Evolutionary conservation across 1,284 basidiomycete species (phyloP).

Genomic region (Sphaerobolus stellatus): DNA sequence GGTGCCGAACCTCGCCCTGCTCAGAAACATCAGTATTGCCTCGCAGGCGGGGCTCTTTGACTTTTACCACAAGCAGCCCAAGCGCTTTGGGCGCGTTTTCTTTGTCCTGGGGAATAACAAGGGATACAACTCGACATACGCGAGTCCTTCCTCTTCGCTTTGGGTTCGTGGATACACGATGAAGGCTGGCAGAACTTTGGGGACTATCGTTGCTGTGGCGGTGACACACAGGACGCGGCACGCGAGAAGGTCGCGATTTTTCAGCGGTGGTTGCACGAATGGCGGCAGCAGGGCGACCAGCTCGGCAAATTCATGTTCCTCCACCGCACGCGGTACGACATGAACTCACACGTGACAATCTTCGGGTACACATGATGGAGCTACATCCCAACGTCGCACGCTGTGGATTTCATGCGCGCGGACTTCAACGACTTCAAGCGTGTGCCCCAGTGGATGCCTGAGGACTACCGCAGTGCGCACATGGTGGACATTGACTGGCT

Average conservation of each 20-base stretch:
- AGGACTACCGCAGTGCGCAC: conserved; percentile 29
- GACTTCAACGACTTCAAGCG: conserved; percentile 33
- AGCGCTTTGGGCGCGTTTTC: conserved; percentile 33
- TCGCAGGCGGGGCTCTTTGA: conserved; percentile 32
- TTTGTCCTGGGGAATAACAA: conserved; percentile 40
- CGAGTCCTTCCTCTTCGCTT: not conserved
- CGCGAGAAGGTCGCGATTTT: conserved; percentile 11
- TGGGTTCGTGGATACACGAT: not conserved
- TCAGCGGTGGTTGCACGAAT: conserved; percentile 6
- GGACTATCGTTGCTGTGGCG: not conserved
- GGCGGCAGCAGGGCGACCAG: not conserved
- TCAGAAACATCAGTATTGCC: conserved; percentile 40
- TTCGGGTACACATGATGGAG: conserved; percentile 46
- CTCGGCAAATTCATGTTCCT: conserved; percentile 35
- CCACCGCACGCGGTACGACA: conserved; percentile 36
- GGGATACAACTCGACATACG: conserved; percentile 18
- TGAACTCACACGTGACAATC: conserved; percentile 33
- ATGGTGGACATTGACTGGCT: conserved; percentile 35
- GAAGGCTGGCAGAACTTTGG: not conserved
- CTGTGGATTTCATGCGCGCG: conserved; percentile 26
- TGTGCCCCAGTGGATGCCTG: conserved; percentile 29
- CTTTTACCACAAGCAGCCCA: conserved; percentile 34
- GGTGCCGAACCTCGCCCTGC: conserved; percentile 35
- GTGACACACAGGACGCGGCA: conserved; percentile 2
- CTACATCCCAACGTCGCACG: conserved; percentile 24